phyloP scores from a whole-genome alignment of 2,329 filamentous ascomycete genomes.

The Colletotrichum destructivum region DNA sequence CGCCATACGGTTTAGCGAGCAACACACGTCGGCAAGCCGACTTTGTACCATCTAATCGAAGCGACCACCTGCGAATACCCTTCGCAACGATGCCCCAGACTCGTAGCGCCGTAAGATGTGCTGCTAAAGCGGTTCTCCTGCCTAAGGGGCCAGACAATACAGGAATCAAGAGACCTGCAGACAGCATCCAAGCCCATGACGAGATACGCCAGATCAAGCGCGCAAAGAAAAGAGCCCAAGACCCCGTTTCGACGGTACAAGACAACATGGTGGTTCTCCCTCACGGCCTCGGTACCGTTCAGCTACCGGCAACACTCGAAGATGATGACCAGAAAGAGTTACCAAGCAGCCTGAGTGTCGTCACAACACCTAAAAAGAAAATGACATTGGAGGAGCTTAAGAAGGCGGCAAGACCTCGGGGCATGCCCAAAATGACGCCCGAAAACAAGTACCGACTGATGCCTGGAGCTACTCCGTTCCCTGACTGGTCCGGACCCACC shows the following conservation, averaged over 20 bases:
- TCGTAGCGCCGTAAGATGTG: neutral
- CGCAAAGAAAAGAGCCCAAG: neutral
- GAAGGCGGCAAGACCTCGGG: slow-evolving; percentile 45
- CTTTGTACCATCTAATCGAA: neutral
- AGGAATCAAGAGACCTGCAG: neutral
- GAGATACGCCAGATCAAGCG: neutral
- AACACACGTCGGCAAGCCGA: neutral
- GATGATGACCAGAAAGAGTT: neutral
- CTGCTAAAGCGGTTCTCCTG: neutral
- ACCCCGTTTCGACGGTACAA: neutral
- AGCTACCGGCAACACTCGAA: neutral
- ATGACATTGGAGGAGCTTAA: slow-evolving; percentile 22
- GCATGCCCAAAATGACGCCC: slow-evolving; percentile 45
- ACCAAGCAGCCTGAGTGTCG: neutral
- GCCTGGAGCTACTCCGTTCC: slow-evolving; percentile 76
- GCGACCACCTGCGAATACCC: neutral
- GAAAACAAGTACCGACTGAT: slow-evolving; percentile 65
- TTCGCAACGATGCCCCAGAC: slow-evolving; percentile 1
- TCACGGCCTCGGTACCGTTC: slow-evolving; percentile 42
- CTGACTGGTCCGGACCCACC: slow-evolving; percentile 76
- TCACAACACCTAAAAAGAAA: too few species aligned
- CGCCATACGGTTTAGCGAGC: too few species aligned
- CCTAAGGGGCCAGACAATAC: neutral
- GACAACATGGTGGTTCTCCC: slow-evolving; percentile 16
- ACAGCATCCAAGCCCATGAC: neutral